Evolutionary conservation across 495 filamentous ascomycete species (phyloP).

Genomic region (Poronia punctata): DNA sequence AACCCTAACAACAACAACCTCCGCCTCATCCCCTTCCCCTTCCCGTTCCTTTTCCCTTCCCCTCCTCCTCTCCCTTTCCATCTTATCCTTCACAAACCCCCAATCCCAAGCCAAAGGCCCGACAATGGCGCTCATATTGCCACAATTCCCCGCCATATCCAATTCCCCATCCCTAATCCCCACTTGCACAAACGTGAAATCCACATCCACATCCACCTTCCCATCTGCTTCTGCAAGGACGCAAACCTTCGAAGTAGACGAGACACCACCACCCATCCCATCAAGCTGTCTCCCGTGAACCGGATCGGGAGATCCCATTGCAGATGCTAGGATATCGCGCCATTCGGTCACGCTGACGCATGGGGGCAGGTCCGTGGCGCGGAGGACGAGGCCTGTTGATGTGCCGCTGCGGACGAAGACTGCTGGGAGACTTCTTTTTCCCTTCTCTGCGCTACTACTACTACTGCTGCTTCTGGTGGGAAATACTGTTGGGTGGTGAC

Average conservation of each 20-base stretch:
- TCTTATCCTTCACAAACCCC: constrained; percentile 24
- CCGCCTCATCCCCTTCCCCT: constrained; percentile 14
- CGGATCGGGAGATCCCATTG: constrained; percentile 63
- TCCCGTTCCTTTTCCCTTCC: neutral
- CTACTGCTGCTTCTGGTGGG: neutral
- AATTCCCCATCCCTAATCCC: constrained; percentile 52
- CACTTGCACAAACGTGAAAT: constrained; percentile 67
- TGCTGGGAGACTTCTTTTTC: constrained; percentile 41
- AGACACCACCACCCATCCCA: constrained; percentile 65
- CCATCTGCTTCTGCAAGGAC: constrained; percentile 46
- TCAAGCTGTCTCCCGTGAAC: constrained; percentile 59
- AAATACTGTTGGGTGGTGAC: too few species aligned
- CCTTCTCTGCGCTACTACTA: neutral
- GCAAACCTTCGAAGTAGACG: constrained; percentile 64
- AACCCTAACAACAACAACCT: constrained; percentile 25
- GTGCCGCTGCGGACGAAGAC: constrained; percentile 70
- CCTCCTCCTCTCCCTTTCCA: neutral
- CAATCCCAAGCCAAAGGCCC: constrained; percentile 59
- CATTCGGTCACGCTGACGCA: constrained; percentile 27
- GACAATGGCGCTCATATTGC: constrained; percentile 63
- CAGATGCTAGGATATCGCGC: constrained; percentile 50
- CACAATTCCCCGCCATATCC: constrained; percentile 65
- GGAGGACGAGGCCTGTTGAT: constrained; percentile 60
- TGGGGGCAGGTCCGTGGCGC: constrained; percentile 43
- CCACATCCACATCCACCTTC: constrained; percentile 49